A percentile compares a stretch with the other conserved stretches of the same genome.
Conservation (phyloP, 179 eudicot genomes). For the Nepenthes alata region DNA sequence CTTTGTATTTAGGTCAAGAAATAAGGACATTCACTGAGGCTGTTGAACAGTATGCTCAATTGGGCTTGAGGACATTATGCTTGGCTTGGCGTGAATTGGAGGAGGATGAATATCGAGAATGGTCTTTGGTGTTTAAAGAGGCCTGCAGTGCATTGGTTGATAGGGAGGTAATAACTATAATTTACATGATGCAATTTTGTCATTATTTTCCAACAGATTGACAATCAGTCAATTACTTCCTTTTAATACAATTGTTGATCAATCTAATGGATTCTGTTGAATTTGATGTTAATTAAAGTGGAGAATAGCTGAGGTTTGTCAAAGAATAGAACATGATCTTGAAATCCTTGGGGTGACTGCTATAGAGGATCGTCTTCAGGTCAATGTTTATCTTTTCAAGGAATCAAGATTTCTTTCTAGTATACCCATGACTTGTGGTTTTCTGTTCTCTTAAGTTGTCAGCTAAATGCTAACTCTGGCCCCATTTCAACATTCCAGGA, state of each 20-base stretch:
- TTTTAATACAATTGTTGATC: not conserved
- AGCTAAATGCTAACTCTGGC: not conserved
- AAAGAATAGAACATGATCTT: conserved; percentile 70
- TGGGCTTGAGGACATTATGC: conserved; percentile 88
- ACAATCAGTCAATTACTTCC: not conserved
- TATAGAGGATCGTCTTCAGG: conserved; percentile 96
- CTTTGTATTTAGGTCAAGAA: conserved; percentile 52
- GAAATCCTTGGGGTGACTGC: conserved; percentile 94
- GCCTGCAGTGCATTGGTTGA: conserved; percentile 89
- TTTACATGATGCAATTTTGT: not conserved
- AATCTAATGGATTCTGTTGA: conserved; percentile 1
- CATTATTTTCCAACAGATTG: not conserved
- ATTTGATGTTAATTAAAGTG: conserved; percentile 43
- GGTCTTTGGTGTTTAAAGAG: conserved; percentile 84
- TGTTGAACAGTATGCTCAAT: conserved; percentile 80
- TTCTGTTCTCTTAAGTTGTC: not conserved
- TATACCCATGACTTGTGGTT: not conserved
- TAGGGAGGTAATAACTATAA: conserved; percentile 55
- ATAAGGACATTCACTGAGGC: conserved; percentile 61
- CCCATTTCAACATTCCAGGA: conserved; percentile 33
- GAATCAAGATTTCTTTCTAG: not conserved
- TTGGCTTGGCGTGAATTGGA: conserved; percentile 87
- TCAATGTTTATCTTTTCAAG: conserved; percentile 2
- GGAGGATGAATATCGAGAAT: conserved; percentile 74
- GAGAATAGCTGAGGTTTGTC: conserved; percentile 95